Evolutionary conservation across 306 rosid genomes (phyloP).

Genomic region (Hippophae gyantsensis): DNA sequence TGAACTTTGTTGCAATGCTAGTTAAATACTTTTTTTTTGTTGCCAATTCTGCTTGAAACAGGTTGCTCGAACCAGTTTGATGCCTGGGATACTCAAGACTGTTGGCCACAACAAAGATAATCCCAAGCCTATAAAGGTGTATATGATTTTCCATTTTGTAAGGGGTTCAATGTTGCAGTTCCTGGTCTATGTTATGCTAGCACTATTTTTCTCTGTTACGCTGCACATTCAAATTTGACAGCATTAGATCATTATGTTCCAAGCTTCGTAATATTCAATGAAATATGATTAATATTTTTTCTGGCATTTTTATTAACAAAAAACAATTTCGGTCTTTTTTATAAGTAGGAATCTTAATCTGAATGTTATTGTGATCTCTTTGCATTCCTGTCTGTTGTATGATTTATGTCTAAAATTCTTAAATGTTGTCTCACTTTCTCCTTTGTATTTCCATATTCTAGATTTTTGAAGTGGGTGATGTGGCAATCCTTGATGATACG

Average conservation of each 20-base stretch:
- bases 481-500: conserved; percentile 49
- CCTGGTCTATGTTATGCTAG: not conserved
- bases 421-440: not conserved
- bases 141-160: not conserved
- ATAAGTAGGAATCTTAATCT: not conserved
- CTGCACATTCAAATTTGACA: no score
- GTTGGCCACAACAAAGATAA: conserved; percentile 87
- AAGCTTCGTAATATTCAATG: not conserved
- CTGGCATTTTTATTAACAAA: not conserved
- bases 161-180: not conserved
- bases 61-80: conserved; percentile 75
- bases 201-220: no score
- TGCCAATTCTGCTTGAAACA: not conserved
- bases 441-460: conserved; percentile 16
- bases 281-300: not conserved
- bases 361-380: no score
- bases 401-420: no score
- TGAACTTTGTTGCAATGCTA: conserved; percentile 9
- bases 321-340: not conserved
- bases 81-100: conserved; percentile 85
- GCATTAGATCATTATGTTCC: not conserved
- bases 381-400: no score
- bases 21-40: not conserved
- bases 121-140: conserved; percentile 92
- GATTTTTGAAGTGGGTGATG: conserved; percentile 94